Conservation (phyloP, 352 stramenopile genomes). For the Pythium coloratum region DNA sequence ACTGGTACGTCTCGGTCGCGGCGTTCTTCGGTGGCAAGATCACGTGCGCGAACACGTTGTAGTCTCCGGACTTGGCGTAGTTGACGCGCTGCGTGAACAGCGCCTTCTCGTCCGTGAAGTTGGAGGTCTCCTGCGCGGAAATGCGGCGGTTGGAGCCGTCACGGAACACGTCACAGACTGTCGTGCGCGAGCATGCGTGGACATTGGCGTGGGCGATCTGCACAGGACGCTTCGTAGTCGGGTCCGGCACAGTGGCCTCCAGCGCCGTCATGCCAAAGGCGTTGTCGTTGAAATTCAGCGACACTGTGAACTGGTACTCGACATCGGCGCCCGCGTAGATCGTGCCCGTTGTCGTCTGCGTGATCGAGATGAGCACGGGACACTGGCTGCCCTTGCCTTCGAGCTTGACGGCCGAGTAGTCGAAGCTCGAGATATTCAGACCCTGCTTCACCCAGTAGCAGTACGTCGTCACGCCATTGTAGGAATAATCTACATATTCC, state of each 20-base stretch:
- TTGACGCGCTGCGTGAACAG: constrained; percentile 62
- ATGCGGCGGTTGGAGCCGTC: constrained; percentile 68
- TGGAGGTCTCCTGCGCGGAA: constrained; percentile 67
- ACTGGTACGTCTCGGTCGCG: constrained; percentile 68
- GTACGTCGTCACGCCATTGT: constrained; percentile 75
- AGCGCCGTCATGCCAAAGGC: constrained; percentile 64
- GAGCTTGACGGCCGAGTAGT: constrained; percentile 66
- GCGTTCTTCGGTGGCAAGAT: constrained; percentile 61
- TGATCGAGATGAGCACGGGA: constrained; percentile 56
- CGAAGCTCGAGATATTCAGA: constrained; percentile 65
- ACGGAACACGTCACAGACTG: constrained; percentile 74
- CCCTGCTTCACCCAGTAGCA: constrained; percentile 81
- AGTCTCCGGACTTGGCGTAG: constrained; percentile 47
- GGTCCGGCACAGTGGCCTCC: constrained; percentile 54
- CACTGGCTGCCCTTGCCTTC: constrained; percentile 47
- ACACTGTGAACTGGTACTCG: constrained; percentile 75
- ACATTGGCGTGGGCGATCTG: constrained; percentile 78
- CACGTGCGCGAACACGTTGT: constrained; percentile 79
- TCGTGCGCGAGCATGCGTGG: constrained; percentile 67
- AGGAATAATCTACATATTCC: constrained; percentile 58
- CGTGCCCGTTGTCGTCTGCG: constrained; percentile 39
- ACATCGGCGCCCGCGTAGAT: constrained; percentile 38
- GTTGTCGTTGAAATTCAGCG: constrained; percentile 70
- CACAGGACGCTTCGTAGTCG: constrained; percentile 50
- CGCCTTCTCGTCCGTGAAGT: constrained; percentile 67